Evolutionary conservation across 805 yeast genomes (phyloP).

Genomic region (Ogataea pilisensis): DNA sequence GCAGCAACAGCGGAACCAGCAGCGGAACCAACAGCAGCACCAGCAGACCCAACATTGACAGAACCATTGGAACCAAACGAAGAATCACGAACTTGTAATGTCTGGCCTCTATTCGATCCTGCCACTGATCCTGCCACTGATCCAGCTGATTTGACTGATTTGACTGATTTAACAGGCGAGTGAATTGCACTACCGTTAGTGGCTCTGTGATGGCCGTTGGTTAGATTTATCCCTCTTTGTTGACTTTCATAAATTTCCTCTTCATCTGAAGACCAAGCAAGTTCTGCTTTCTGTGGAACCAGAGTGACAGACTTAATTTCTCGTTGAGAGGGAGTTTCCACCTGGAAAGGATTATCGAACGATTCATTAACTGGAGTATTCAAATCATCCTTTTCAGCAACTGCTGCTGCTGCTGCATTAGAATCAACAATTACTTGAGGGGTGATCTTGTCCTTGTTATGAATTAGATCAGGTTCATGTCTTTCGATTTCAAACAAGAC

Average conservation of each 20-base stretch:
- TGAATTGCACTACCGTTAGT: background rate
- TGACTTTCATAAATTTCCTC: slow-evolving; percentile 50
- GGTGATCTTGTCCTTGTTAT: slow-evolving; percentile 12
- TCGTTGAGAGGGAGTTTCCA: slow-evolving; percentile 29
- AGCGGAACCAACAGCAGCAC: too few relatives aligned
- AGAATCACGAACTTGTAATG: background rate
- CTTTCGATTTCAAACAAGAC: slow-evolving; percentile 83
- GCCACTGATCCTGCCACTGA: too few relatives aligned
- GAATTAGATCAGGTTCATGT: slow-evolving; percentile 19
- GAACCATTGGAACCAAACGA: background rate
- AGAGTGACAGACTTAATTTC: slow-evolving; percentile 58
- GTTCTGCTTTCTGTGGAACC: slow-evolving; percentile 78
- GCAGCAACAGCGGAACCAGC: background rate
- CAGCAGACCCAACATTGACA: background rate
- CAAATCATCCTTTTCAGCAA: background rate
- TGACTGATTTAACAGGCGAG: background rate
- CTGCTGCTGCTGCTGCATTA: background rate
- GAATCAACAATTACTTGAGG: slow-evolving; percentile 11
- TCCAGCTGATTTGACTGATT: background rate
- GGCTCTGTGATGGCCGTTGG: too few relatives aligned
- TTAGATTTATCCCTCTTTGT: slow-evolving; percentile 7
- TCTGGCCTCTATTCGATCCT: background rate
- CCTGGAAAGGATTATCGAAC: slow-evolving; percentile 6
- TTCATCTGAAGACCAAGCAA: slow-evolving; percentile 88
- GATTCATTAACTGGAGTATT: slow-evolving; percentile 15